These are phyloP conservation scores for Abrus precatorius DNA, from an alignment of 306 rosid species.

Conservation along the genomic window DNA sequence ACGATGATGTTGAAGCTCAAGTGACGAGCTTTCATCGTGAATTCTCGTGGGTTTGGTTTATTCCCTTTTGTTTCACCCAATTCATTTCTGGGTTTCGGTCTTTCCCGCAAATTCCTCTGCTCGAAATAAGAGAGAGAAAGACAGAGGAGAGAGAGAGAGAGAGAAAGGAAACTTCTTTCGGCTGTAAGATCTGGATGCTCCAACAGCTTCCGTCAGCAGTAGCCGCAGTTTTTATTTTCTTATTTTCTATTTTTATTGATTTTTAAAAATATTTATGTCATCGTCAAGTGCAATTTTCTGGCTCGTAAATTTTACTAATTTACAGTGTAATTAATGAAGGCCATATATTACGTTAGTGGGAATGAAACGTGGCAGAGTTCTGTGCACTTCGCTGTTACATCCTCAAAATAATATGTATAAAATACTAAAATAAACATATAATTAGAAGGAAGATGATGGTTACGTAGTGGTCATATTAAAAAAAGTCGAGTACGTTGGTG, in stretches of 20 bases:
- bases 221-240: conserved; percentile 49
- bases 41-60: conserved; percentile 46
- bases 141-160: conserved; percentile 1
- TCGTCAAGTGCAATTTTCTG: conserved; percentile 19
- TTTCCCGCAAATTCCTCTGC: conserved; percentile 48
- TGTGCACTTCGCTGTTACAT: conserved; percentile 21
- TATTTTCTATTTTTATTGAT: background rate
- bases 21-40: conserved; percentile 64
- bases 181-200: conserved; percentile 74
- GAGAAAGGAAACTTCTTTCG: conserved; percentile 63
- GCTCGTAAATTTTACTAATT: background rate
- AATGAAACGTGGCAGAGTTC: conserved; percentile 53
- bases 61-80: conserved; percentile 53
- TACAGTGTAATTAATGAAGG: conserved; percentile 35
- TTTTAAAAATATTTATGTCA: background rate
- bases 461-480: conserved; percentile 27
- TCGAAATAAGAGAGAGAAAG: conserved; percentile 27
- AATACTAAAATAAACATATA: background rate
- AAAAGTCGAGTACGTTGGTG: conserved; percentile 18
- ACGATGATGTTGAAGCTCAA: conserved; percentile 52
- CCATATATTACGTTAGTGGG: background rate
- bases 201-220: conserved; percentile 64
- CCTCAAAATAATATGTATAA: background rate
- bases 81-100: conserved; percentile 60
- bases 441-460: conserved; percentile 38